Conservation (phyloP, 192 early-diverging fungal species). For the Linderina pennispora region DNA sequence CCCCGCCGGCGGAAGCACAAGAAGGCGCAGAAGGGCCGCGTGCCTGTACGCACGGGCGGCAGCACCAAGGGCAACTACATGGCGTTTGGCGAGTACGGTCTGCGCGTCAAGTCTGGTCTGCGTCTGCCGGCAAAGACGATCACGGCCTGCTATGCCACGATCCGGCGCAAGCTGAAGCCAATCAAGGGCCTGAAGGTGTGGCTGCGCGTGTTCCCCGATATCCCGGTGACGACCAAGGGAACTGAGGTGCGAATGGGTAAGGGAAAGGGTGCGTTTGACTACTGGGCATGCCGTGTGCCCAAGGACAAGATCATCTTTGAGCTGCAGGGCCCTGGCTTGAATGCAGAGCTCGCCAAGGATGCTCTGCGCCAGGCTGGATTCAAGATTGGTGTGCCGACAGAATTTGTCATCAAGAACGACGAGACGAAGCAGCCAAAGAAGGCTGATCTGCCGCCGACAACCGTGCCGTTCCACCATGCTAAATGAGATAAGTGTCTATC, state of each 20-base stretch:
- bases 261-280: conserved; percentile 93
- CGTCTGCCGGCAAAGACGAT: conserved; percentile 79
- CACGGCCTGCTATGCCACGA: conserved; percentile 62
- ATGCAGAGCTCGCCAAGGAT: conserved; percentile 57
- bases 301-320: conserved; percentile 89
- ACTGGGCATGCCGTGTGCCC: conserved; percentile 85
- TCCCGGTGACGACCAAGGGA: conserved; percentile 88
- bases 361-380: conserved; percentile 41
- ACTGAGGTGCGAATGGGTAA: conserved; percentile 96
- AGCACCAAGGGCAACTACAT: conserved; percentile 85
- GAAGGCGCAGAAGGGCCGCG: conserved; percentile 85
- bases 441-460: conserved; percentile 30
- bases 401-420: conserved; percentile 36
- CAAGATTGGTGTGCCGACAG: conserved; percentile 38
- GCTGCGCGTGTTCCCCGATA: conserved; percentile 86
- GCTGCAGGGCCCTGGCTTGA: conserved; percentile 66
- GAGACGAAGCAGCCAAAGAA: conserved; percentile 41
- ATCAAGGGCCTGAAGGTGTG: conserved; percentile 83
- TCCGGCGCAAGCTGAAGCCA: conserved; percentile 75
- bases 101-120: conserved; percentile 79
- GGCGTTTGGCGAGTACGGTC: conserved; percentile 86
- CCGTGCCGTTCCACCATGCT: conserved; percentile 40
- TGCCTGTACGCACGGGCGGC: conserved; percentile 72
- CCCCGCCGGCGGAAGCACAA: conserved; percentile 78
- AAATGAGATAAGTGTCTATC: conserved; percentile 10